Base-by-base conservation (phyloP, 306 rosid species). In the Acacia melanoxylon region DNA sequence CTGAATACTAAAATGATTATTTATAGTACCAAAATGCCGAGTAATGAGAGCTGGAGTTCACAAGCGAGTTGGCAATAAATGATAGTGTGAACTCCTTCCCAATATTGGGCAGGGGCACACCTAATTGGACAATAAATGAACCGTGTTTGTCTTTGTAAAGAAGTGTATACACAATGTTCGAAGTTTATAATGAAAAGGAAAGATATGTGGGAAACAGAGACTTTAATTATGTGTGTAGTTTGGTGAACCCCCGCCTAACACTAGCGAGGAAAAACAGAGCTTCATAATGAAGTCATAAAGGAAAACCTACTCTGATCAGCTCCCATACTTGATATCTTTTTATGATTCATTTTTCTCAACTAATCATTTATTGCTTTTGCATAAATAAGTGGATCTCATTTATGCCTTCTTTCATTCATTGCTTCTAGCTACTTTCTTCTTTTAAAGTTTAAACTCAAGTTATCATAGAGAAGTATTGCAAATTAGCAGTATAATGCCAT, bases 281-380 rank as follows among this genome's bases (percentile, higher is more conserved):
- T 49, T 62, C 78, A 68, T 79, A 33, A 84, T 84, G 58, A 48
- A 61, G 81, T 51, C 81, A 84, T 84, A 84, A 84, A 58, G 63
- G 22, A 40, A 20, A 69, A 84, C 87, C 87, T 75, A 80, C 84
- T 69, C 51, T 20, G 49, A 1, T 51, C 84, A 14, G 0, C 66
- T 74, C 22, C 40, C 45, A 25, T 15, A 3, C 10, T 49, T n/a
- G 8, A 16, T 22, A 33, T 69, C 33, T 13, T n/a, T 10, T 8
- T 11, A 16, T 45, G 17, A 33, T 17, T 67, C 46, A 67, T 67
- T 68, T 80, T 41, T 29, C 72, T 20, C 76, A 19, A 72, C 76
- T 5, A 5, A 70, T 48, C 29, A 81, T 65, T 52, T 40, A 58
- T 8, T 61, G 15, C 59, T 51, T 27, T 27, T 49, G 45, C 7